Evolutionary conservation across 139 green algal genomes (phyloP).

Genomic region (Micractinium sp.): DNA sequence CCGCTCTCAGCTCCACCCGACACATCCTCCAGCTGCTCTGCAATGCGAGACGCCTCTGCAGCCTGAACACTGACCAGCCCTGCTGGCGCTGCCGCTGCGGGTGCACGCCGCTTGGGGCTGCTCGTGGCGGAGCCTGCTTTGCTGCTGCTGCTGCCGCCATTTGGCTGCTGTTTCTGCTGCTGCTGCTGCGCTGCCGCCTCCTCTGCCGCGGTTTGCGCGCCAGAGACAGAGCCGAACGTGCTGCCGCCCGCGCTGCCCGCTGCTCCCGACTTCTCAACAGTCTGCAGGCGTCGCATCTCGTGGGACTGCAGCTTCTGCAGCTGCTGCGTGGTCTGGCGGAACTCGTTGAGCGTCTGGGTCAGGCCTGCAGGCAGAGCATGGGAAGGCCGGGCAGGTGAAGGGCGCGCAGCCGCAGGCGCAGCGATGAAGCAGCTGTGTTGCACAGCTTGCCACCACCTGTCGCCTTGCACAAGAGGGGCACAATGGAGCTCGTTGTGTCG

Average conservation of each 20-base stretch:
- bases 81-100: not conserved
- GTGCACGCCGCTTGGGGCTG: too few relatives aligned
- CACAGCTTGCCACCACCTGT: too few relatives aligned
- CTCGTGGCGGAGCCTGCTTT: not conserved
- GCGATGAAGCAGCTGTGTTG: too few relatives aligned
- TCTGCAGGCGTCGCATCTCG: conserved; percentile 27
- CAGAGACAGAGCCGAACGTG: not conserved
- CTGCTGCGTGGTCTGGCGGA: conserved; percentile 41
- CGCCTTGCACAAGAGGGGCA: too few relatives aligned
- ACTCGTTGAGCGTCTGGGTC: conserved; percentile 46
- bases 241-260: not conserved
- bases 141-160: conserved; percentile 2
- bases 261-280: not conserved
- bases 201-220: not conserved
- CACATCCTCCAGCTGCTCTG: conserved; percentile 37
- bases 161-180: not conserved
- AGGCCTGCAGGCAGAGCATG: conserved; percentile 41
- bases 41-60: not conserved
- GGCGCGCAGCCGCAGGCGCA: too few relatives aligned
- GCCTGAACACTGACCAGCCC: not conserved
- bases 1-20: conserved; percentile 32
- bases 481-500: too few relatives aligned
- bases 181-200: not conserved
- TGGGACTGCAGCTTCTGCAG: conserved; percentile 35
- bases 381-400: too few relatives aligned